Conservation (phyloP, 1,284 basidiomycete genomes). For the Ceraceosorus bombacis region DNA sequence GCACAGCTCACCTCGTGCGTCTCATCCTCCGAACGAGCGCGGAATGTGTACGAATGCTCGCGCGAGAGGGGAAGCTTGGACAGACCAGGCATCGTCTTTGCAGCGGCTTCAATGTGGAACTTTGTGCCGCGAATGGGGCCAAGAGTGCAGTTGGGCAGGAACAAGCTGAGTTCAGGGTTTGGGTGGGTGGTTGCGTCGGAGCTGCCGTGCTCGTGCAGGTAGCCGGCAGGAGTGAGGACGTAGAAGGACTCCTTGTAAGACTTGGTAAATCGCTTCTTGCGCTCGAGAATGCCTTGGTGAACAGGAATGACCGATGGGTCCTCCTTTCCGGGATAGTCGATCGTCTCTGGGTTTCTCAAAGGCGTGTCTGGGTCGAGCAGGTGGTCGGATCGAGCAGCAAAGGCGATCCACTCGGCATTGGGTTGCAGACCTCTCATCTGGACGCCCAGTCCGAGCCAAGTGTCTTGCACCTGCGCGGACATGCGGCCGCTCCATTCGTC, state of each 20-base stretch:
- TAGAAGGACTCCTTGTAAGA: constrained; percentile 70
- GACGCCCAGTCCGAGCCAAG: constrained; percentile 67
- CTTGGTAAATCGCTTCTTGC: constrained; percentile 94
- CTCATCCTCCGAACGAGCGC: constrained; percentile 80
- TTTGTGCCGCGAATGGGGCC: constrained; percentile 91
- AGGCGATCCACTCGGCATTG: constrained; percentile 93
- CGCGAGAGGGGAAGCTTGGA: constrained; percentile 47
- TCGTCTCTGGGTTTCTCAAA: constrained; percentile 57
- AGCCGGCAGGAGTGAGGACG: constrained; percentile 89
- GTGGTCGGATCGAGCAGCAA: constrained; percentile 87
- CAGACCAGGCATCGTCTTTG: constrained; percentile 54
- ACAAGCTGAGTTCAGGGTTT: constrained; percentile 72
- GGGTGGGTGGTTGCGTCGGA: constrained; percentile 66
- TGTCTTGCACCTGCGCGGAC: constrained; percentile 68
- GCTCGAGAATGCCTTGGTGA: constrained; percentile 83
- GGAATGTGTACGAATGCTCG: constrained; percentile 77
- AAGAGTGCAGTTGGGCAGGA: constrained; percentile 90
- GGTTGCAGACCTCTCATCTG: constrained; percentile 78
- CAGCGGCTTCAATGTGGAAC: constrained; percentile 83
- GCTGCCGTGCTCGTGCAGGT: constrained; percentile 80
- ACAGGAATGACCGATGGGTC: constrained; percentile 82
- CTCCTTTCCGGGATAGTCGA: constrained; percentile 86
- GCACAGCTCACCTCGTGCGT: constrained; percentile 68
- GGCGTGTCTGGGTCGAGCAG: constrained; percentile 87
- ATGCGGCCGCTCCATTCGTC: constrained; percentile 89